Evolutionary conservation across 352 stramenopile genomes (phyloP).

Genomic region (Phytopythium helicoides): DNA sequence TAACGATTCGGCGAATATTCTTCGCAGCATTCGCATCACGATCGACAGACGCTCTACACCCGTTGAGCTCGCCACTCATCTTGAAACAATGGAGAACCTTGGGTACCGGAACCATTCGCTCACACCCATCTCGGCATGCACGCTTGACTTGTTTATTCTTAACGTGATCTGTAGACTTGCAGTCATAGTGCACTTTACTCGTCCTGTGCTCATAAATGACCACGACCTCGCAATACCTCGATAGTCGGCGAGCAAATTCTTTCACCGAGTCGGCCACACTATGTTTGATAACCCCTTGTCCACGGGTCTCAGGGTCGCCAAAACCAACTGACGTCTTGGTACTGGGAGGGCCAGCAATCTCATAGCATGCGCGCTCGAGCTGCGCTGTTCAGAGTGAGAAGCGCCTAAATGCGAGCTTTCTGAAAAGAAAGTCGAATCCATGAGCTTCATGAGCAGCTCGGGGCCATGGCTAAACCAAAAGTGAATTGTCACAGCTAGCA

Average conservation of each 20-base stretch:
- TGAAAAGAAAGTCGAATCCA: background rate
- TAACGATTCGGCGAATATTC: background rate
- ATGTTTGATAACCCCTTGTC: background rate
- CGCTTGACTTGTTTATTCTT: constrained; percentile 2
- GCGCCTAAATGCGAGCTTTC: background rate
- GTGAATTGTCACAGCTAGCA: background rate
- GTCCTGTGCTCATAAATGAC: constrained; percentile 6
- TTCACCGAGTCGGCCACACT: background rate
- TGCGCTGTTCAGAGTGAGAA: background rate
- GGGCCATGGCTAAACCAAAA: background rate
- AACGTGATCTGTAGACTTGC: background rate
- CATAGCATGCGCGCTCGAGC: background rate
- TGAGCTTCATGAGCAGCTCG: background rate
- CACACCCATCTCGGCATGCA: background rate
- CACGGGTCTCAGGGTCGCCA: background rate
- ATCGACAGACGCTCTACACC: background rate
- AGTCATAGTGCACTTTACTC: constrained; percentile 9
- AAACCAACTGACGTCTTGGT: background rate
- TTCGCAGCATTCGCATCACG: constrained; percentile 2
- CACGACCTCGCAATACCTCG: constrained; percentile 8
- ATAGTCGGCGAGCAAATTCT: background rate
- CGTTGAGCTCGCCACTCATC: background rate
- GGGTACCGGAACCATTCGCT: constrained; percentile 7
- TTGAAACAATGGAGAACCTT: constrained; percentile 8
- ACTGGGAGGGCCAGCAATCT: background rate